Percentiles rank a stretch among this genome's conserved stretches.
Evolutionary conservation across 306 rosid species (phyloP).

Genomic region (Fragaria nilgerrensis): DNA sequence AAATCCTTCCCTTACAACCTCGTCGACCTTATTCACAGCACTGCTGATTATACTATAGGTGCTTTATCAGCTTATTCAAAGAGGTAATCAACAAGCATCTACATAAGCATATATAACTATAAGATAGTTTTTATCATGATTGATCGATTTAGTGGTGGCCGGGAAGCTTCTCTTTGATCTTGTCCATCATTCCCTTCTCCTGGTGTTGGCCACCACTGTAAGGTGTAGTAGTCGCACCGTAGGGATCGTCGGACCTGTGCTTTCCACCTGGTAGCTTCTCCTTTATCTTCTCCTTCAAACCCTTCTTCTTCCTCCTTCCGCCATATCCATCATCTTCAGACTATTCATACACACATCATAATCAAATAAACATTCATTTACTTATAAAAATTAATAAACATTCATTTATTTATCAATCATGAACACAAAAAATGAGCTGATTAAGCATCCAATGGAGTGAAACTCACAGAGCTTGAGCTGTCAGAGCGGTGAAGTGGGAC

Average conservation of each 20-base stretch:
- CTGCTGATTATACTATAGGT: not conserved
- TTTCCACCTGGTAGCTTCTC: slow-evolving; percentile 19
- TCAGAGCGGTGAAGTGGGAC: not conserved
- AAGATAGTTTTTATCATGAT: not conserved
- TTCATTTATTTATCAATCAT: too few species aligned
- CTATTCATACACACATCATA: not conserved
- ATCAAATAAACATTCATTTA: not conserved
- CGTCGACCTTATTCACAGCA: not conserved
- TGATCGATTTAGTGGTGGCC: slow-evolving; percentile 11
- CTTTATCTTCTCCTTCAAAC: not conserved
- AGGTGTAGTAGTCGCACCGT: not conserved
- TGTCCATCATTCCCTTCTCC: slow-evolving; percentile 34
- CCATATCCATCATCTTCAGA: slow-evolving; percentile 1
- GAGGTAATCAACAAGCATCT: not conserved
- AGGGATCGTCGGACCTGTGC: not conserved
- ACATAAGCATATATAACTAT: not conserved
- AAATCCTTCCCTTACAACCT: not conserved
- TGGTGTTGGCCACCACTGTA: not conserved
- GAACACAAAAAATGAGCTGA: not conserved
- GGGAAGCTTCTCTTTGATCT: slow-evolving; percentile 49
- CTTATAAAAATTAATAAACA: not conserved
- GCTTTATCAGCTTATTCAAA: not conserved
- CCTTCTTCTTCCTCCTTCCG: slow-evolving; percentile 4
- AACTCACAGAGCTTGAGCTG: not conserved
- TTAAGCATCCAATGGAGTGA: not conserved